Evolutionary conservation across 495 filamentous ascomycete species (phyloP), one percentile per base, ranked within the genome.

Genomic region (Penicillium daleae): DNA sequence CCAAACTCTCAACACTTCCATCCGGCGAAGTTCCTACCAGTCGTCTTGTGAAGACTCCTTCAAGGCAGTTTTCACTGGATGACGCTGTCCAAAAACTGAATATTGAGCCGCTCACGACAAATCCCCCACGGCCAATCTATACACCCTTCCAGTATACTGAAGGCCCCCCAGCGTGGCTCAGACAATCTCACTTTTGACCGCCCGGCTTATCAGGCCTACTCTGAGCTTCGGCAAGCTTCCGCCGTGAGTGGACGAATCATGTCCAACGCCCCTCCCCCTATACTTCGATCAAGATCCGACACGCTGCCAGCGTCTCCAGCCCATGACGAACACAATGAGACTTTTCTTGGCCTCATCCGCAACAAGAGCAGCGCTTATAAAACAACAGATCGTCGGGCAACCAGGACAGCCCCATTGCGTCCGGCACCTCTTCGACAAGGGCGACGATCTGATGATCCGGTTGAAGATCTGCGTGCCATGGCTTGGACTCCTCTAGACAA

Each of bases 61-160:
- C 75, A 12, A 70, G 70, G 21, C 72, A 69, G 35, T 59, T 71
- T 17, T 61, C 63, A 12, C 60, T 70, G 17, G 66, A 72, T 31
- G 61, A 67, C 42, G 58, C 53, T 26, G 51, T 57, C 5, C 68
- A 62, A 19, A 66, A 66, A 42, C 65, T 73, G 26, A 58, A 26
- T 1, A 60, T 78, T 10, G 69, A 71, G 27, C 78, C 78, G 40
- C 56, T 79, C 8, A 62, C 64, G 1, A 74, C 71, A 4, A 77
- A 79, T 44, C 78, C 80, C 35, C 80, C 80, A 6, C 75, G 75
- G 33, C 77, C 80, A 17, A 78, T 80, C 35, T 83, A 83, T 56
- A 80, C 75, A 0, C 78, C 80, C 9, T 80, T 81, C 53, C 75
- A 75, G 40, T 82, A 82, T 52, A 77, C 71, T 0, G 80, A 84